Evolutionary conservation across 2,329 filamentous ascomycete genomes (phyloP).

Genomic region (Arthrocladium fulminans): DNA sequence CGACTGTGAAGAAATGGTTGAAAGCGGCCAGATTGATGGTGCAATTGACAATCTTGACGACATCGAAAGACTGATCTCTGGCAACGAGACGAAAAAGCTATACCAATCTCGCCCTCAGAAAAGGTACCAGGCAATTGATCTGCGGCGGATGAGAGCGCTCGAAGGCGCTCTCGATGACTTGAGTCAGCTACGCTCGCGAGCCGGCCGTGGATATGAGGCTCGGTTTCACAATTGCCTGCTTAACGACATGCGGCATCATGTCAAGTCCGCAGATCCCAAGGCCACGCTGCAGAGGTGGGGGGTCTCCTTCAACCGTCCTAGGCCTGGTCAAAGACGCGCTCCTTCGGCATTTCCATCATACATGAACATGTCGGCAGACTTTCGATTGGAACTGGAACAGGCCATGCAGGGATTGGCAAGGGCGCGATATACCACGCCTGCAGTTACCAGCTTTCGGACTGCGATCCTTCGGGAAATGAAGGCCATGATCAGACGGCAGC

Average conservation of each 20-base stretch:
- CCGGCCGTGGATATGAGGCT: conserved; percentile 78
- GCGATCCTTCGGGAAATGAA: conserved; percentile 78
- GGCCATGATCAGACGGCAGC: conserved; percentile 68
- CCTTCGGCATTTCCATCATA: conserved; percentile 69
- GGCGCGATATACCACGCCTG: conserved; percentile 68
- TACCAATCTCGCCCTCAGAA: conserved; percentile 14
- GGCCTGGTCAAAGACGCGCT: conserved; percentile 57
- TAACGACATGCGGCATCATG: conserved; percentile 69
- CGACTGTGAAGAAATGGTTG: conserved; percentile 70
- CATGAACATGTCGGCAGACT: conserved; percentile 59
- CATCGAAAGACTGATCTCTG: conserved; percentile 71
- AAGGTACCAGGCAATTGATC: conserved; percentile 44
- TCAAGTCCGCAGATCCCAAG: conserved; percentile 59
- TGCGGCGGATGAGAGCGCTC: conserved; percentile 68
- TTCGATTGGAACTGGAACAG: conserved; percentile 61
- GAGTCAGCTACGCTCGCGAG: conserved; percentile 62
- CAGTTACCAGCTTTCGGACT: conserved; percentile 77
- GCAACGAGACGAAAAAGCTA: conserved; percentile 31
- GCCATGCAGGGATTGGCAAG: conserved; percentile 72
- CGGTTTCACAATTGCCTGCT: conserved; percentile 72
- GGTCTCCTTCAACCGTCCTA: conserved; percentile 61
- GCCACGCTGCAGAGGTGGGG: conserved; percentile 82
- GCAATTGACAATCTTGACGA: conserved; percentile 69
- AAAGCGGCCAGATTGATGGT: conserved; percentile 71
- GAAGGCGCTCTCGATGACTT: conserved; percentile 73